Percentiles rank a stretch among this genome's conserved stretches.
phyloP scores from a whole-genome alignment of 306 rosid species.

The Herpetospermum pedunculosum region DNA sequence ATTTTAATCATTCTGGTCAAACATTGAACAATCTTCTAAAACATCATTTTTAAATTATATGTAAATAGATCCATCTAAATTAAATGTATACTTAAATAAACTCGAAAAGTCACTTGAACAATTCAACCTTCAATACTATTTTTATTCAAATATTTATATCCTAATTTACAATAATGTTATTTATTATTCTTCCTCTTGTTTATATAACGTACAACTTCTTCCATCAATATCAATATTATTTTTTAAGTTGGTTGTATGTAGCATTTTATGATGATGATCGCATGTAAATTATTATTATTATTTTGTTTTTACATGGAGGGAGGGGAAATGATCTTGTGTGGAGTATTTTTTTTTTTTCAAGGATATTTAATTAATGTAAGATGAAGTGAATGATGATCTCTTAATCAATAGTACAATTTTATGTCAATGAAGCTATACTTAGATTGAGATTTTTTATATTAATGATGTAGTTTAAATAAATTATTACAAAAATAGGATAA shows the following conservation, averaged over 20 bases:
- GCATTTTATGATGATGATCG: neutral
- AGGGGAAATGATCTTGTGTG: neutral
- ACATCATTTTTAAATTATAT: neutral
- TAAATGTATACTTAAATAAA: neutral
- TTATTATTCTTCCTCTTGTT: neutral
- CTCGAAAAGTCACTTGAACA: neutral
- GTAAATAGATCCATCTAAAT: neutral
- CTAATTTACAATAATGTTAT: neutral
- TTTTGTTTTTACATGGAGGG: too few relatives aligned
- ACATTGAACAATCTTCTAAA: neutral
- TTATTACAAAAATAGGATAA: too few relatives aligned
- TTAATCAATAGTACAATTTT: too few relatives aligned
- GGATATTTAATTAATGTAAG: too few relatives aligned
- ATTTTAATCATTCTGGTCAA: neutral
- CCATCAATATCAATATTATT: neutral
- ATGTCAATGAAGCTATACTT: too few relatives aligned
- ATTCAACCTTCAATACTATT: neutral
- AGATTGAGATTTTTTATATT: too few relatives aligned
- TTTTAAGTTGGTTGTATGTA: neutral
- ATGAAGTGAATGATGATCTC: too few relatives aligned
- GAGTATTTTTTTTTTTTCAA: too few relatives aligned
- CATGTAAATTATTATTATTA: too few relatives aligned
- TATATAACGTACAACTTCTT: neutral
- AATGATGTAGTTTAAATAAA: too few relatives aligned
- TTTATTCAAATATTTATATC: neutral